Conservation (phyloP, 805 yeast species). For the Priceomyces fermenticarens region DNA sequence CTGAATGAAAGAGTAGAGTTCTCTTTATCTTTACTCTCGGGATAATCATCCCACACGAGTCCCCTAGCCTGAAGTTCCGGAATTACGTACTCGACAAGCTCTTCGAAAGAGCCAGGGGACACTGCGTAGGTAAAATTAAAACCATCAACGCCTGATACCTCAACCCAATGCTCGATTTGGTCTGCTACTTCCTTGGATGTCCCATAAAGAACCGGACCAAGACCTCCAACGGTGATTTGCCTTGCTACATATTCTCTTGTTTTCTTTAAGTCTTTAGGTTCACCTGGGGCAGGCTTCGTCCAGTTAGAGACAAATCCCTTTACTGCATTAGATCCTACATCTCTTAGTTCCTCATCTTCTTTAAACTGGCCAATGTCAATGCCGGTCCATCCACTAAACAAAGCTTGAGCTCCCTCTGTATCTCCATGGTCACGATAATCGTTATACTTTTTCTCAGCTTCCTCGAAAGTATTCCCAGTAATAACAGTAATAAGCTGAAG, state of each 20-base stretch:
- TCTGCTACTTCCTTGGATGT: slow-evolving; percentile 37
- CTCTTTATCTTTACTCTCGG: slow-evolving; percentile 14
- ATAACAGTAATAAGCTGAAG: slow-evolving; percentile 35
- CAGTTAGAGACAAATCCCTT: slow-evolving; percentile 30
- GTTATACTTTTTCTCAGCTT: slow-evolving; percentile 35
- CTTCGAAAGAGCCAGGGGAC: slow-evolving; percentile 34
- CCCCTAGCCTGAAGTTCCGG: slow-evolving; percentile 37
- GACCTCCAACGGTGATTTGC: slow-evolving; percentile 24
- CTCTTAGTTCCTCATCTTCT: slow-evolving; percentile 26
- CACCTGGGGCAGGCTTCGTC: slow-evolving; percentile 27
- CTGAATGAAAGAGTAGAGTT: slow-evolving; percentile 25
- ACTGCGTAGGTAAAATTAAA: slow-evolving; percentile 39
- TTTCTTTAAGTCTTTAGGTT: slow-evolving; percentile 24
- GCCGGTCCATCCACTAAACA: slow-evolving; percentile 41
- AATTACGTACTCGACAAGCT: slow-evolving; percentile 31
- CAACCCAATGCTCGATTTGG: slow-evolving; percentile 36
- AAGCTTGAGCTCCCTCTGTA: slow-evolving; percentile 39
- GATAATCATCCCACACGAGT: slow-evolving; percentile 35
- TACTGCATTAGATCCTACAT: slow-evolving; percentile 31
- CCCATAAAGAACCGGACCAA: slow-evolving; percentile 35
- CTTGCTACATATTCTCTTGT: slow-evolving; percentile 25
- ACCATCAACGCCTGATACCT: slow-evolving; percentile 40
- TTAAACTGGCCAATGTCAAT: slow-evolving; percentile 34
- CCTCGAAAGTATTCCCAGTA: slow-evolving; percentile 40
- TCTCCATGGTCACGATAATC: slow-evolving; percentile 31